Percentiles rank a stretch among this genome's conserved stretches.
These are phyloP conservation scores for Narthecium ossifragum DNA, from an alignment of 106 monocot species.

Conservation along the genomic window DNA sequence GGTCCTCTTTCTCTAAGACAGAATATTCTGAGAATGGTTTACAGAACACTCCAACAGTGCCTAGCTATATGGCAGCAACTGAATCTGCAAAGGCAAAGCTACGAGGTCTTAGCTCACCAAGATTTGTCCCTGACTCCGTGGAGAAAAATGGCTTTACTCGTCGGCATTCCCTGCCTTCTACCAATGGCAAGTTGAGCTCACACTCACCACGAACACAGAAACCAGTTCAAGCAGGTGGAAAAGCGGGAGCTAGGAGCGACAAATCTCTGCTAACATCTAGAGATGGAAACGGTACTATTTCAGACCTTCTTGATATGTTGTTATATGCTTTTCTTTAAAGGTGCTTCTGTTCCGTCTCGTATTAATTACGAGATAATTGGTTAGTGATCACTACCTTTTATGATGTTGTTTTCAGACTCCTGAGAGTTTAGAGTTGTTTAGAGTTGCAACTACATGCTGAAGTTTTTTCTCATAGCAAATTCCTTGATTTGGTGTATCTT, in stretches of 20 bases:
- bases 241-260: slow-evolving; percentile 37
- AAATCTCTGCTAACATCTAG: slow-evolving; percentile 42
- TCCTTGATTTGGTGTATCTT: slow-evolving; percentile 3
- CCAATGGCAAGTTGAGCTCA: slow-evolving; percentile 60
- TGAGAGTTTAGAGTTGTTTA: not conserved
- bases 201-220: slow-evolving; percentile 47
- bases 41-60: slow-evolving; percentile 49
- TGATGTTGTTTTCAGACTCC: not conserved
- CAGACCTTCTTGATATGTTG: too few species aligned
- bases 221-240: slow-evolving; percentile 35
- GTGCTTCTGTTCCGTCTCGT: too few species aligned
- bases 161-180: slow-evolving; percentile 67
- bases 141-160: slow-evolving; percentile 58
- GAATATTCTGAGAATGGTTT: slow-evolving; percentile 52
- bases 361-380: too few species aligned
- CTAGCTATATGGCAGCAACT: slow-evolving; percentile 84
- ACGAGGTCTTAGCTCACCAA: slow-evolving; percentile 54
- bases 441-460: not conserved
- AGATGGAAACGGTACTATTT: slow-evolving; percentile 51
- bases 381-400: too few species aligned
- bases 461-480: not conserved
- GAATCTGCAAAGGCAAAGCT: slow-evolving; percentile 79
- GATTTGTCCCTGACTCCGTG: slow-evolving; percentile 50
- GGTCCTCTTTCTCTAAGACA: slow-evolving; percentile 63
- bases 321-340: too few species aligned